Evolutionary conservation across 2,329 filamentous ascomycete genomes (phyloP), one percentile per base, ranked within the genome.

Genomic region (Pleurostoma richardsiae): DNA sequence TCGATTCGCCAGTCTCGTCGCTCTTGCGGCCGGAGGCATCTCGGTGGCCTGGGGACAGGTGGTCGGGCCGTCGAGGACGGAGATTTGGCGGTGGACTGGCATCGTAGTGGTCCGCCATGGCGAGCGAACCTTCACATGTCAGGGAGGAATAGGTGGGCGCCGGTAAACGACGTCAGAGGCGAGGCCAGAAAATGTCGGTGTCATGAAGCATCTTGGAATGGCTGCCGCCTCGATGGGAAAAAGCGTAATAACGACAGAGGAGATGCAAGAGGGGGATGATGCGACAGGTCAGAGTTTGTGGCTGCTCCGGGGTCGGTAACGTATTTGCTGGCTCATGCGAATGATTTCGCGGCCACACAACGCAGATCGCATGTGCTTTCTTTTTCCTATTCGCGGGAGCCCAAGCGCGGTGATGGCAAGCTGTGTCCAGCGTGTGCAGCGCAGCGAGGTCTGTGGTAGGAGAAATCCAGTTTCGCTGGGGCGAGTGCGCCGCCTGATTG

Each of bases 1-100:
- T 77, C 45, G 73, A 68, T 54, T 73, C 72, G 51, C 69, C 71
- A 6, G 65, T 66, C 40, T 74, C 72, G 54, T 70, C 65, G 55
- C 67, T 69, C 42, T 40, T n/a, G 42, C 43, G 19, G 33, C 30
- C 45, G 41, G 46, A 41, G 29, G 39, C 42, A 39, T 38, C 45
- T 27, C 39, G 44, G 30, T 26, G 42, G 10, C 44, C 46, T 10
- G 42, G 29, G 1, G 40, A 42, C 39, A 42, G 28, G 30, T 41
- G 44, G 33, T 30, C 47, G n/a, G 29, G 42, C 11, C 40, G 29
- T 30, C 38, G 47, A 33, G 39, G 44, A 33, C 44, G 47, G 44
- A 47, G 45, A 45, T 33, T 41, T 45, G 47, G 50, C 30, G 38
- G 43, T 28, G 43, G 48, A 43, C 40, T 43, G 39, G 48, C 45